These are phyloP conservation scores for Phragmites australis DNA, from an alignment of 176 grass and related monocot genomes.

Conservation along the genomic window DNA sequence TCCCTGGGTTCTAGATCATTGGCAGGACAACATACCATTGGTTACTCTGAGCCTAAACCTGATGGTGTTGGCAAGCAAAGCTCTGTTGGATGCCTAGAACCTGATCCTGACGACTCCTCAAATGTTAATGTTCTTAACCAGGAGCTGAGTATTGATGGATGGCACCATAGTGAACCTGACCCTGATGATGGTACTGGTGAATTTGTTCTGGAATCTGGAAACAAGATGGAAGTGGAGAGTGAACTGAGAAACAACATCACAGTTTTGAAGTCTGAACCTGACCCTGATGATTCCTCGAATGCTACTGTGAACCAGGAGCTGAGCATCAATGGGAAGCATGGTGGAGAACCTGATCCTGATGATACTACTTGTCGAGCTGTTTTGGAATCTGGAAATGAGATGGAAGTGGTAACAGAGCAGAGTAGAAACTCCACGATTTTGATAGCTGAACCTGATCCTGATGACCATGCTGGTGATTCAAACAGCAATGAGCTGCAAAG, in stretches of 20 bases:
- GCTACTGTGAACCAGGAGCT: constrained; percentile 33
- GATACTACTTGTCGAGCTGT: constrained; percentile 20
- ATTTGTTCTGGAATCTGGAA: constrained; percentile 29
- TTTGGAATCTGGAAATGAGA: constrained; percentile 25
- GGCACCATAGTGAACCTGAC: constrained; percentile 34
- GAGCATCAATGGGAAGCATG: constrained; percentile 19
- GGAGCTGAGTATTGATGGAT: constrained; percentile 8
- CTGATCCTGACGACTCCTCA: constrained; percentile 52
- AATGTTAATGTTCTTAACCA: constrained; percentile 35
- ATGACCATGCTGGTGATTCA: constrained; percentile 37
- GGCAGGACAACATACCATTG: constrained; percentile 14
- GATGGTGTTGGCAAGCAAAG: constrained; percentile 31
- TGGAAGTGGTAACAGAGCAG: constrained; percentile 22
- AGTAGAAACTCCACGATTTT: not conserved
- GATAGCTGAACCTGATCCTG: constrained; percentile 55
- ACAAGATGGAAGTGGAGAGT: constrained; percentile 42
- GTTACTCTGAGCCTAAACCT: constrained; percentile 49
- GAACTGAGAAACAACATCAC: not conserved
- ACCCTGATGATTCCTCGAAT: constrained; percentile 52
- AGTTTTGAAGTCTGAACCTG: constrained; percentile 37
- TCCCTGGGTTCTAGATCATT: constrained; percentile 18
- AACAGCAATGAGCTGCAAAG: constrained; percentile 61
- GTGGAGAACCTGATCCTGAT: constrained; percentile 50
- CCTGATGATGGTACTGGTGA: constrained; percentile 40
- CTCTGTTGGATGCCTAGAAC: constrained; percentile 30